phyloP scores from a whole-genome alignment of 116 monocot species.

The Trichopus zeylanicus region DNA sequence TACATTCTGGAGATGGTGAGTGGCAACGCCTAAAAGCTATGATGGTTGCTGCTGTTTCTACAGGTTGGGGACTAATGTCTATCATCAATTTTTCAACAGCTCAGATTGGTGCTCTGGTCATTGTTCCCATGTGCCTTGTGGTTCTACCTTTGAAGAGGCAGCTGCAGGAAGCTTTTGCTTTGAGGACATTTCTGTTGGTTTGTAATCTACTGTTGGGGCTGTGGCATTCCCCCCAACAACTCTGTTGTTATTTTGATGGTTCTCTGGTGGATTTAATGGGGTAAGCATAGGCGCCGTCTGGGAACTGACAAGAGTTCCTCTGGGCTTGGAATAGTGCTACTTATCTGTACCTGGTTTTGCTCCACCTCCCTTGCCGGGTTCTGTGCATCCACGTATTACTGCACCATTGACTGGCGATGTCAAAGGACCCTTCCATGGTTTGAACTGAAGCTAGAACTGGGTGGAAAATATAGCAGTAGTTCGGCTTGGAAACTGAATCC shows the following conservation, averaged over 20 bases:
- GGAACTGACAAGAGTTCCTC: constrained; percentile 50
- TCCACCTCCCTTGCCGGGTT: constrained; percentile 93
- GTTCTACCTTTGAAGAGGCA: constrained; percentile 42
- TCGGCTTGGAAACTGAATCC: too few relatives aligned
- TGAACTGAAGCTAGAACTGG: too few relatives aligned
- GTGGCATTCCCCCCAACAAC: constrained; percentile 56
- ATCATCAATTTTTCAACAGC: constrained; percentile 84
- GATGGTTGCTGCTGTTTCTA: constrained; percentile 35
- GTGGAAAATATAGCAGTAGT: too few relatives aligned
- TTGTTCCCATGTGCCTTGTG: constrained; percentile 68
- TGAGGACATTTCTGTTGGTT: constrained; percentile 9
- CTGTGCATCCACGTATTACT: constrained; percentile 55
- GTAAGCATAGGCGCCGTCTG: constrained; percentile 48
- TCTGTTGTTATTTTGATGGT: constrained; percentile 24
- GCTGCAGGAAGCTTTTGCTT: constrained; percentile 4
- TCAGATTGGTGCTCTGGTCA: constrained; percentile 65
- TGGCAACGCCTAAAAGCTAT: constrained; percentile 66
- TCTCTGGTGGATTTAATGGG: constrained; percentile 23
- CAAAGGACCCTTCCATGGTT: too few relatives aligned
- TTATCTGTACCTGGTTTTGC: constrained; percentile 55
- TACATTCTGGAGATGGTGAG: constrained; percentile 10
- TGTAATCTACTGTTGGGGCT: constrained; percentile 29
- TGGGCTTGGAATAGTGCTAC: constrained; percentile 91
- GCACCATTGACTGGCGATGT: constrained; percentile 56
- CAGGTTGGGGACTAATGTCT: constrained; percentile 76